These are phyloP conservation scores for Babesia bigemina DNA, from an alignment of 169 alveolate species.

Conservation along the genomic window DNA sequence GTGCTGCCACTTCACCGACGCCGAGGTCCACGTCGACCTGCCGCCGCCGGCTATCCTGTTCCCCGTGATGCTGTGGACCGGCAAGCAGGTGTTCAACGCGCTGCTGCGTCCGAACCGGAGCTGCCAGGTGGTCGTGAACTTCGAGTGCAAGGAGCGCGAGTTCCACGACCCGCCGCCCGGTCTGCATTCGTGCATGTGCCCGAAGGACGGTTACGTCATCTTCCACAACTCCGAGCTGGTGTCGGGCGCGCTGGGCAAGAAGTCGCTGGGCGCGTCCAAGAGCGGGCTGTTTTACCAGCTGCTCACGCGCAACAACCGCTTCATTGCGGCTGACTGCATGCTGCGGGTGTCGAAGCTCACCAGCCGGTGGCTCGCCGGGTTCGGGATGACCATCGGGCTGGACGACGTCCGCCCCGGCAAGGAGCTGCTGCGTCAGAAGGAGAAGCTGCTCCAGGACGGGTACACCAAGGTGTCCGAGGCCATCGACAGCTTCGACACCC, in stretches of 20 bases:
- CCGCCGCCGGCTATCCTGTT: slow-evolving; percentile 93
- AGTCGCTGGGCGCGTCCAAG: slow-evolving; percentile 89
- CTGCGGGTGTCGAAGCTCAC: slow-evolving; percentile 94
- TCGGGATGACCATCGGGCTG: slow-evolving; percentile 99
- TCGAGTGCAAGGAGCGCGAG: slow-evolving; percentile 89
- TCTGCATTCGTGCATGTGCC: slow-evolving; percentile 69
- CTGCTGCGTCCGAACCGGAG: slow-evolving; percentile 92
- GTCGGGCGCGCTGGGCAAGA: slow-evolving; percentile 95
- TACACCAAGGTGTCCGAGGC: slow-evolving; percentile 87
- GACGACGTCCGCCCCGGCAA: slow-evolving; percentile 94
- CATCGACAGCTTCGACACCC: slow-evolving; percentile 80
- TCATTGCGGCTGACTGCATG: slow-evolving; percentile 93
- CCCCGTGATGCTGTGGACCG: slow-evolving; percentile 98
- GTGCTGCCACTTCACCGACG: slow-evolving; percentile 93
- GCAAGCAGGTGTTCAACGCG: slow-evolving; percentile 93
- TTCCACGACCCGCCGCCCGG: slow-evolving; percentile 73
- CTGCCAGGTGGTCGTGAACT: slow-evolving; percentile 83
- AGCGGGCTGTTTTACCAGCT: slow-evolving; percentile 92
- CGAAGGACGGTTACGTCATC: slow-evolving; percentile 94
- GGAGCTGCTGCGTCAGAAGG: slow-evolving; percentile 65
- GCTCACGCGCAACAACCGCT: slow-evolving; percentile 88
- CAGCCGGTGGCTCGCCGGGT: slow-evolving; percentile 93
- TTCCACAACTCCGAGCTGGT: slow-evolving; percentile 93
- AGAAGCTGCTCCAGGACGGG: slow-evolving; percentile 79
- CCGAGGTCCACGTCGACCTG: slow-evolving; percentile 80